These are phyloP conservation scores for Isabelozyma rhagii DNA, from an alignment of 805 yeast genomes.

Conservation along the genomic window DNA sequence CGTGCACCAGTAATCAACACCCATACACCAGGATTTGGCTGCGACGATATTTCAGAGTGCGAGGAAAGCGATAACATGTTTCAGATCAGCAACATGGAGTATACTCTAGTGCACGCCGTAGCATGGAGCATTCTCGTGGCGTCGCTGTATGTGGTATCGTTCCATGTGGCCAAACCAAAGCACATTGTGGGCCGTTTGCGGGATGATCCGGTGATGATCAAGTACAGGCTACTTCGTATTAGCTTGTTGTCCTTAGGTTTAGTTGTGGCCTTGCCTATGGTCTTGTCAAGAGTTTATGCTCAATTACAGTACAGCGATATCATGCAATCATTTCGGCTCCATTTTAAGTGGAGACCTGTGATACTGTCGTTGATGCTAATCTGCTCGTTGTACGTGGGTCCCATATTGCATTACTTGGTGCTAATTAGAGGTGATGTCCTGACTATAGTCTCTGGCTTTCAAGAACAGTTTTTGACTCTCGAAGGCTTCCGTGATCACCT, in stretches of 20 bases:
- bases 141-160: conserved; percentile 42
- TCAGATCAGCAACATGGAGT: not conserved
- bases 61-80: no score
- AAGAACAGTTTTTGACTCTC: conserved; percentile 20
- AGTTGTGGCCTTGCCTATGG: conserved; percentile 25
- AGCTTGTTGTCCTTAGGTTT: conserved; percentile 25
- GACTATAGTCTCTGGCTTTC: conserved; percentile 12
- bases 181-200: conserved; percentile 24
- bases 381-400: conserved; percentile 46
- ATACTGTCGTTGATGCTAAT: conserved; percentile 13
- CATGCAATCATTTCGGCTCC: not conserved
- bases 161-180: conserved; percentile 29
- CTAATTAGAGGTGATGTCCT: not conserved
- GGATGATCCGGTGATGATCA: conserved; percentile 42
- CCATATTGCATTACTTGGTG: conserved; percentile 13
- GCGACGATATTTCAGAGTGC: not conserved
- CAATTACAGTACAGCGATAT: no score
- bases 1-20: not conserved
- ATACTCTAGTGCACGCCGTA: not conserved
- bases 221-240: conserved; percentile 38
- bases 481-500: conserved; percentile 54
- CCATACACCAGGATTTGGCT: not conserved
- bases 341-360: conserved; percentile 1
- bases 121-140: not conserved
- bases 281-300: conserved; percentile 12